Percentiles rank a stretch among this genome's conserved stretches.
phyloP scores from a whole-genome alignment of 345 rosid genomes.

The Citrus australasica region DNA sequence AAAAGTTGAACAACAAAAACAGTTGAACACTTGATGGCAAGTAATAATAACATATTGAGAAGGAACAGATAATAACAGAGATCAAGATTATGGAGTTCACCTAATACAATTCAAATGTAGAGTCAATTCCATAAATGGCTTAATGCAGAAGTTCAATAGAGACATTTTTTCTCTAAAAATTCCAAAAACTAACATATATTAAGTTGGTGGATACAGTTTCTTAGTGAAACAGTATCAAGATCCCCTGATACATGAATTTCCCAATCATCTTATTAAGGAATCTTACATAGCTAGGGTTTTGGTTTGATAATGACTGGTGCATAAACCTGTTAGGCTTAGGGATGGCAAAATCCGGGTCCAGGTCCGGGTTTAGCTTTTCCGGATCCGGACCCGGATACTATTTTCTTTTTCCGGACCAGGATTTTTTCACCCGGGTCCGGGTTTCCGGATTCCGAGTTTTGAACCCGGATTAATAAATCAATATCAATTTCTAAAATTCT shows the following conservation, averaged over 20 bases:
- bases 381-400: too few species aligned
- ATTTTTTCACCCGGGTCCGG: too few species aligned
- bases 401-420: too few species aligned
- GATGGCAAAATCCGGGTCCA: too few species aligned
- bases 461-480: too few species aligned
- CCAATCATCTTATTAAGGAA: neutral
- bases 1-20: neutral
- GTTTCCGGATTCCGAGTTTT: too few species aligned
- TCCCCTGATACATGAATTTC: neutral
- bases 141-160: neutral
- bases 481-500: too few species aligned
- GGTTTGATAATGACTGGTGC: neutral
- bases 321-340: neutral
- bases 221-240: neutral
- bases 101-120: neutral
- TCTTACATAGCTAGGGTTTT: neutral
- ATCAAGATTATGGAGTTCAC: neutral
- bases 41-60: neutral
- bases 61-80: neutral
- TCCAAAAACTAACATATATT: neutral
- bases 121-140: neutral
- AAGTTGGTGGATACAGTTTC: neutral
- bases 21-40: neutral
- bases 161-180: too few species aligned
- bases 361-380: too few species aligned